Base-by-base conservation (phyloP, 768 basidiomycete genomes). In the Boletus barrowsii region DNA sequence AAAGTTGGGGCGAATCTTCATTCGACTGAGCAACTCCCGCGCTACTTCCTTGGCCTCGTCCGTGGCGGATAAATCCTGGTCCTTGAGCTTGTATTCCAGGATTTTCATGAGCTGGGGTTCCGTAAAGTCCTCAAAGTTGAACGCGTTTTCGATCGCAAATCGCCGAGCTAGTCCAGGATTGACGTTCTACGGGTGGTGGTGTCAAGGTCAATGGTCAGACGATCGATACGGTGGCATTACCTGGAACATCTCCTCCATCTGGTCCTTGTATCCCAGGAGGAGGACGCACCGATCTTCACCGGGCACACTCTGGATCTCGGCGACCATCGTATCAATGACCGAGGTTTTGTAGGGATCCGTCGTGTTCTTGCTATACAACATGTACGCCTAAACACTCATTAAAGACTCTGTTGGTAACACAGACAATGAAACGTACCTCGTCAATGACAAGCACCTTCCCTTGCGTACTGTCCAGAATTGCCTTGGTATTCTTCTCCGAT, bases 161-260 rank as follows among this genome's bases (percentile, higher is more conserved):
- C 87, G 82, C 10, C 87, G 78, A 6, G 80, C 69, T 7, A 88
- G 71, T 13, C 87, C 87, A 4, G 85, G 82, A 62, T 88, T 88
- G 48, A 88, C 87, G 51, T 87, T 83, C 86, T 88, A 42, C 3
- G 35, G 36, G 13, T 14, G 18, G 10, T n/a, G 14, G n/a, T 51
- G 47, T 52, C 22, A 53, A 20, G 10, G 17, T 17, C 3, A 3
- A 24, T 13, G 5, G 15, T 36, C 1, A 2, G n/a, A 45, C 8
- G 22, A 18, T 9, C 15, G 1, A 15, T 13, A 13, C 4, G 48
- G 30, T 13, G 8, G 36, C 20, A 65, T 54, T 62, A 87, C 87
- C 73, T 86, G 84, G 66, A 89, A 88, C 87, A 89, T 88, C 20
- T 87, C 82, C 26, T 71, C 65, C 78, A 88, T 88, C 60, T 87